These are phyloP conservation scores for Pyropia yezoensis DNA, from an alignment of 23 red algal species.

Conservation along the genomic window DNA sequence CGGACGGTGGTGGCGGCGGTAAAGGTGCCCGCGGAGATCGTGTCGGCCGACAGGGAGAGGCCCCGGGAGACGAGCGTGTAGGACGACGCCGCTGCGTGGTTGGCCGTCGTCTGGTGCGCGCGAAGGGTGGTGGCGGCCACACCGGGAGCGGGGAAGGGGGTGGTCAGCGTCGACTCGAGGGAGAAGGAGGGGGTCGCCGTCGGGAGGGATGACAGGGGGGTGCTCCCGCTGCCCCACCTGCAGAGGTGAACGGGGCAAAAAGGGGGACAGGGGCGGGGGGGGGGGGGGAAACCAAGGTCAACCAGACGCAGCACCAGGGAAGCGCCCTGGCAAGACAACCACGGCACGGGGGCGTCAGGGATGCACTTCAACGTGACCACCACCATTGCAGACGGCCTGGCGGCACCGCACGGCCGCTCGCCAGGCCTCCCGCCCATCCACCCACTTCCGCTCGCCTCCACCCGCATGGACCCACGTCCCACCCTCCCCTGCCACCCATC, in stretches of 20 bases:
- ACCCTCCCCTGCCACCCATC: constrained; percentile 16
- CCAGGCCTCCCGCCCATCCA: constrained; percentile 6
- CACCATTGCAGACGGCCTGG: constrained; percentile 13
- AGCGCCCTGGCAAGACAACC: no score
- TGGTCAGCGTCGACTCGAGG: no score
- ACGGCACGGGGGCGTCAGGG: constrained; percentile 10
- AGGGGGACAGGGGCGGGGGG: no score
- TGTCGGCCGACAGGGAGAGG: neutral
- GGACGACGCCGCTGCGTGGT: neutral
- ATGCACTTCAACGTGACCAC: constrained; percentile 39
- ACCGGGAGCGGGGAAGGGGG: no score
- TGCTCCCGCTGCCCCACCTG: no score
- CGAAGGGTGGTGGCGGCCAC: neutral
- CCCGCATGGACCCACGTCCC: constrained; percentile 8
- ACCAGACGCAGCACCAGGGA: no score
- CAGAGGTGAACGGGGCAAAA: no score
- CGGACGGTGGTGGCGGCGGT: neutral
- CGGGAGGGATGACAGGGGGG: no score
- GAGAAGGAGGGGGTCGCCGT: no score
- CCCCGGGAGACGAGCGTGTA: neutral
- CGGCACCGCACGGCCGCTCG: constrained; percentile 9
- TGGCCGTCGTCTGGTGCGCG: neutral
- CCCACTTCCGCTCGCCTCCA: constrained; percentile 13
- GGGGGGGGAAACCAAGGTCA: no score
- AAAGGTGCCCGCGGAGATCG: neutral